Base-by-base conservation (phyloP, 306 rosid species). In the Trichosanthes cucumerina region DNA sequence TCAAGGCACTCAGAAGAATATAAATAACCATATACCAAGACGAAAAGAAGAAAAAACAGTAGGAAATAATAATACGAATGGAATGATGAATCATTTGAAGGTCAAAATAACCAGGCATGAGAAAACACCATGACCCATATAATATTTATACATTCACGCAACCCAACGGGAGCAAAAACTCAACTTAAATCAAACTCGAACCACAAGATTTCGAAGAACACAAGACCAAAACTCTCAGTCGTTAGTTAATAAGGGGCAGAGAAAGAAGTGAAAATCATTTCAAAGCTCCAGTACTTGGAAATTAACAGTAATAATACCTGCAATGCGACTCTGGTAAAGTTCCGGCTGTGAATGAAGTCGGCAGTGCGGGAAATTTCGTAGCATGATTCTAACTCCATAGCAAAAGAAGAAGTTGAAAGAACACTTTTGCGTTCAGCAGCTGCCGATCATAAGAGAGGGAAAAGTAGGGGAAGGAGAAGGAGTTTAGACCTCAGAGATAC, bases 261-360 rank as follows among this genome's bases (percentile, higher is more conserved):
- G 9, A 63, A 15, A 63, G 11, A 16, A 33, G 11, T 66, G 16
- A n/a, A 41, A 41, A 39, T 66, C 4, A 41, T 66, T 66, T 19
- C 52, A 39, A 5, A 19, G 9, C 19, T 41, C 19, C 33, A 69
- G 53, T 39, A 68, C 2, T 39, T n/a, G 52, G 28, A 15, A 9
- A 68, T 54, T 62, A 44, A 6, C 33, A 34, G 33, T 0, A 57
- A 62, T 83, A 91, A 62, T 83, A 91, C 98, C 91, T 93, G 97
- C 75, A 94, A 86, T 83, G 89, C 98, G 72, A 89, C 97, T 84
- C 88, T 87, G 78, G 83, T 81, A 87, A 90, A 90, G 72, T 82
- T 86, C 54, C 79, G 91, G 75, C 62, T 53, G 43, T 50, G 86
- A 69, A 94, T 89, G 92, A 90, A 92, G 31, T 87, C 70, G 9